Evolutionary conservation across 2,329 filamentous ascomycete species (phyloP).

Genomic region (Onygena corvina): DNA sequence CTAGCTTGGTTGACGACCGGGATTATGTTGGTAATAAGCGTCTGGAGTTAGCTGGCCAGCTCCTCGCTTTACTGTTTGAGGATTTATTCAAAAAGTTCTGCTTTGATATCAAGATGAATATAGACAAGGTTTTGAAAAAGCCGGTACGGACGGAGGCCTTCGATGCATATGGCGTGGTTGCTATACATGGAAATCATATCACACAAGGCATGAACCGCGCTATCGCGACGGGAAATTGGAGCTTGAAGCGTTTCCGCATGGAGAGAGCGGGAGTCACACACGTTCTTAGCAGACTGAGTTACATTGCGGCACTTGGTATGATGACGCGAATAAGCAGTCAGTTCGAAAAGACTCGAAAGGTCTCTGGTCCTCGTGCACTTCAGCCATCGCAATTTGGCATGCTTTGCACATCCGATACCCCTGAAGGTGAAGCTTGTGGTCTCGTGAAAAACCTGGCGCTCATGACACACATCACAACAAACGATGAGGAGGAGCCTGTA

Average conservation of each 20-base stretch:
- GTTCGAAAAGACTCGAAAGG: constrained; percentile 97
- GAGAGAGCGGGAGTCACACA: constrained; percentile 94
- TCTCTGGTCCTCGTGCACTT: constrained; percentile 85
- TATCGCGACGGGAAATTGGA: constrained; percentile 97
- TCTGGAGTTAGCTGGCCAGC: constrained; percentile 84
- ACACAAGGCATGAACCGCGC: constrained; percentile 89
- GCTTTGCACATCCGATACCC: constrained; percentile 93
- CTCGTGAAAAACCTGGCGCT: constrained; percentile 94
- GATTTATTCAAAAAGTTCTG: constrained; percentile 96
- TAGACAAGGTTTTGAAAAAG: constrained; percentile 93
- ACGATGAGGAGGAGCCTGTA: constrained; percentile 85
- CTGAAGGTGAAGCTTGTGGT: constrained; percentile 96
- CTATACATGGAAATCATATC: constrained; percentile 73
- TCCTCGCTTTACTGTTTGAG: constrained; percentile 87
- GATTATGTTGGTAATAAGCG: constrained; percentile 98
- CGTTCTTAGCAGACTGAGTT: constrained; percentile 86
- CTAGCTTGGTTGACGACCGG: constrained; percentile 81
- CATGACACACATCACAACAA: constrained; percentile 98
- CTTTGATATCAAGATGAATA: constrained; percentile 74
- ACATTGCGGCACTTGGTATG: constrained; percentile 95
- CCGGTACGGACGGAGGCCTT: constrained; percentile 79
- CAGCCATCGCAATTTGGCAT: constrained; percentile 98
- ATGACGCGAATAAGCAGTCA: constrained; percentile 98
- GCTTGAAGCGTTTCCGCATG: constrained; percentile 95
- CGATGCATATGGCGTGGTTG: constrained; percentile 74